Percentiles rank a stretch among this genome's conserved stretches.
Conservation (phyloP, 1,284 basidiomycete species). For the Caloboletus firmus region DNA sequence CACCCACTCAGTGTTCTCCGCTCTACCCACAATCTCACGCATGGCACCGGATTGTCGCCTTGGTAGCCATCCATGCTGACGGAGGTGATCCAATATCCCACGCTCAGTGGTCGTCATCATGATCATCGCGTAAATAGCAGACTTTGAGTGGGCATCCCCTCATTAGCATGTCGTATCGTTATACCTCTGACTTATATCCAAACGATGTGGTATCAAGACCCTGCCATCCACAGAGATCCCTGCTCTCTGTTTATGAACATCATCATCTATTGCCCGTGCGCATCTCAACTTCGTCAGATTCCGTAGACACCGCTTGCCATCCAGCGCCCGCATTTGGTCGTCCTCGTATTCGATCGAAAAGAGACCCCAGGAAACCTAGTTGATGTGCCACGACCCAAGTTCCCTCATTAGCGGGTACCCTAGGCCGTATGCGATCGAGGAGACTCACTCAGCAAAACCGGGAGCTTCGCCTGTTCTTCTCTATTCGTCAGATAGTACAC, state of each 20-base stretch:
- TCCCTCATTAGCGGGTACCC: conserved; percentile 2
- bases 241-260: not conserved
- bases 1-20: not conserved
- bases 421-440: not conserved
- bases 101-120: no score
- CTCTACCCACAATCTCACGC: no score
- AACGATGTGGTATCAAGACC: not conserved
- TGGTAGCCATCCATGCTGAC: no score
- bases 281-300: conserved; percentile 70
- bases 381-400: not conserved
- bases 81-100: not conserved
- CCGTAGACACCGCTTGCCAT: conserved; percentile 74
- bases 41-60: no score
- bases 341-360: conserved; percentile 49
- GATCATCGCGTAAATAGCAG: no score
- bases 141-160: not conserved
- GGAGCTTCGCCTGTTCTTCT: conserved; percentile 43
- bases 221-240: not conserved
- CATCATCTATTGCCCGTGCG: conserved; percentile 22
- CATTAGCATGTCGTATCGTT: not conserved
- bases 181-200: conserved; percentile 1
- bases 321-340: conserved; percentile 55
- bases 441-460: conserved; percentile 50
- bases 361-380: conserved; percentile 45
- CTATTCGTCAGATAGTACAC: conserved; percentile 80